Evolutionary conservation across 1,284 basidiomycete species (phyloP), one percentile per base, ranked within the genome.

Genomic region (Irpex sp.): DNA sequence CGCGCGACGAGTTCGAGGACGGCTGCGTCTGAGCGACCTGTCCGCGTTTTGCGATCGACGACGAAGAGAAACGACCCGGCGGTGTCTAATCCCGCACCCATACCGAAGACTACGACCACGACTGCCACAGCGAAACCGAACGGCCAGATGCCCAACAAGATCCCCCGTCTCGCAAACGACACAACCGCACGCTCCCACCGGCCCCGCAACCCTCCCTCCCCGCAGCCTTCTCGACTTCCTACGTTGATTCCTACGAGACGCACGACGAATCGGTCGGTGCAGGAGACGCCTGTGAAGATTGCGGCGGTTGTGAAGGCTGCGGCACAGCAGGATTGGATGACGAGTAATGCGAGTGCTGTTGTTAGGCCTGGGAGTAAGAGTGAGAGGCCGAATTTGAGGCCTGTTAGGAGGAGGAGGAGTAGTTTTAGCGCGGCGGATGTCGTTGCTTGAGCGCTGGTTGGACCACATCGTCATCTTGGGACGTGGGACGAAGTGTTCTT

Each of bases 371-470:
- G 81, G 15, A 82, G 84, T 31, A 91, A 90, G 74, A 80, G 85
- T 2, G 87, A 85, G 67, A 81, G 91, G 56, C 91, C 92, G 13
- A 85, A 86, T 2, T 74, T 92, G 67, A 80, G 89, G 61, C 87
- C 80, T 61, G 82, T 91, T 40, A 81, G 91, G 68, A 80, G 90
- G 65, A 78, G 92, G 71, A 79, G 92, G 64, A 93, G 92, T 71
- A 93, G 92, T 70, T 93, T 93, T 75, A 92, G 91, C 72, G 80
- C 87, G 63, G 89, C 89, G 7, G 89, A 94, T 74, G 86, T 94
- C 44, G 82, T 93, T 66, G 90, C 87, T 70, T 92, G 75, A 84
- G 36, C 47, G 2, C 2, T 44, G 40, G 26, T 26, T 26, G 26
- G 26, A 26, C 26, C 2, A 4, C 40, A 44, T 44, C 3, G 7